phyloP scores from a whole-genome alignment of 345 rosid species.

The Draba incana region DNA sequence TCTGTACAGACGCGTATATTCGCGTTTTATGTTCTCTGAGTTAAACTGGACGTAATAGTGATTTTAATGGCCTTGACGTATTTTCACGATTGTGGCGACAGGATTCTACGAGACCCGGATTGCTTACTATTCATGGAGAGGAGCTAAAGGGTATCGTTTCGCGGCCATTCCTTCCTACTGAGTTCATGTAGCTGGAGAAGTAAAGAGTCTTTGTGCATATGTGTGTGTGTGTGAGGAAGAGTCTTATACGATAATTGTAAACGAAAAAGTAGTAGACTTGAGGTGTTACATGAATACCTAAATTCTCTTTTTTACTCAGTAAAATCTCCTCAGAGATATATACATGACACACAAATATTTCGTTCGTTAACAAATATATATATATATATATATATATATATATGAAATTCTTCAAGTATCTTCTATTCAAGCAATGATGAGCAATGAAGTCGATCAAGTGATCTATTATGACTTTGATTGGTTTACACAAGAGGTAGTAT shows the following conservation, averaged over 20 bases:
- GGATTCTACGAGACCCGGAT: constrained; percentile 88
- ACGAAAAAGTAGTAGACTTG: background rate
- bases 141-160: constrained; percentile 76
- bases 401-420: no score
- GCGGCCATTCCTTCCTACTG: constrained; percentile 80
- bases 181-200: constrained; percentile 19
- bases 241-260: background rate
- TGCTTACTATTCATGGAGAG: constrained; percentile 94
- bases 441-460: no score
- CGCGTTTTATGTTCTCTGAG: background rate
- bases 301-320: constrained; percentile 2
- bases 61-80: constrained; percentile 10
- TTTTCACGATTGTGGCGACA: constrained; percentile 40
- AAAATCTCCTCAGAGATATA: constrained; percentile 5
- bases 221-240: background rate
- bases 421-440: no score
- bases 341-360: no score
- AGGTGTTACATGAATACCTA: constrained; percentile 21
- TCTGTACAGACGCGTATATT: no score
- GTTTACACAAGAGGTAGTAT: no score
- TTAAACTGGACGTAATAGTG: constrained; percentile 1
- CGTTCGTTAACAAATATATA: no score
- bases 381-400: no score
- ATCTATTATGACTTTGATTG: no score
- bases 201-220: constrained; percentile 32